Conservation (phyloP, 225 moss, liverwort and hornwort genomes). For the Antitrichia curtipendula region DNA sequence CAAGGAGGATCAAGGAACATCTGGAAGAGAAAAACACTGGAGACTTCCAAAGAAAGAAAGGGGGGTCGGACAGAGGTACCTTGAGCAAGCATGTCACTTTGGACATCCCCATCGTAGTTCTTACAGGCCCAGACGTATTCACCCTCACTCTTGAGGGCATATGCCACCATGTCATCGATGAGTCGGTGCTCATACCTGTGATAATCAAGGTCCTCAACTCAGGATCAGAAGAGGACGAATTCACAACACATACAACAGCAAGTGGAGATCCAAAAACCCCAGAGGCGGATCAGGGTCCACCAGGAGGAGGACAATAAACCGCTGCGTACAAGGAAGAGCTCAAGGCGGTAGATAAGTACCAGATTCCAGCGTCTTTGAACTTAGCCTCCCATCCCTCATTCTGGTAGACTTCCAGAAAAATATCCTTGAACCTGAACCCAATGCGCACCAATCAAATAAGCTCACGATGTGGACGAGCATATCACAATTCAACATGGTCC, state of each 20-base stretch:
- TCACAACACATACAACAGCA: background rate
- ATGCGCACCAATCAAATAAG: background rate
- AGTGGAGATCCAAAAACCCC: background rate
- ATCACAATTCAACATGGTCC: background rate
- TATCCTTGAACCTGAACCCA: constrained; percentile 77
- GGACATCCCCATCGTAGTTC: constrained; percentile 98
- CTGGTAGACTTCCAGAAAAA: constrained; percentile 65
- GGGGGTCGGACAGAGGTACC: constrained; percentile 2
- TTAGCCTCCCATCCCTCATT: constrained; percentile 54
- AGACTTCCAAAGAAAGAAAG: background rate
- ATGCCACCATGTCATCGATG: constrained; percentile 98
- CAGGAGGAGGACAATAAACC: background rate
- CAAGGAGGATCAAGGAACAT: background rate
- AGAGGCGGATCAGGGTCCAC: background rate
- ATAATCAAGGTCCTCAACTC: background rate
- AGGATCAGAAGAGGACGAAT: background rate
- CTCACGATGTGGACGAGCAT: background rate
- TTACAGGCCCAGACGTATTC: constrained; percentile 98
- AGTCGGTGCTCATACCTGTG: constrained; percentile 88
- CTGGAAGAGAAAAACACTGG: background rate
- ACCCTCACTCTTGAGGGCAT: constrained; percentile 80
- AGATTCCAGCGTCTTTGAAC: constrained; percentile 84
- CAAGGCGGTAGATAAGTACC: constrained; percentile 14
- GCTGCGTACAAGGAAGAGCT: background rate
- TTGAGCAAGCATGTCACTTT: constrained; percentile 99